Base-by-base conservation (phyloP, 1,139 yeast species). In the Yamadazyma kanchanaburiensis region DNA sequence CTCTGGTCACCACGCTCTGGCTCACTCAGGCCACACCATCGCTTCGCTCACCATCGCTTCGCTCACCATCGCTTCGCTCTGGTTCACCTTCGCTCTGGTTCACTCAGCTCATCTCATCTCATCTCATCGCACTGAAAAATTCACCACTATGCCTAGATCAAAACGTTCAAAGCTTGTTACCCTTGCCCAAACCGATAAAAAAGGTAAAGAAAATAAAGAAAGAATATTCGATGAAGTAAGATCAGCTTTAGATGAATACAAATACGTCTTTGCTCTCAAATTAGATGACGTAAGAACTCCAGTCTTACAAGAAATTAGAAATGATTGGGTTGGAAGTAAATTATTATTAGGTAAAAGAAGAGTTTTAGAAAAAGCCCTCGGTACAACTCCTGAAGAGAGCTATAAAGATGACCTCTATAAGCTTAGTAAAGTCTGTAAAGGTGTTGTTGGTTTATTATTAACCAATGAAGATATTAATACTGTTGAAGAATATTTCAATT, bases 211-310 rank as follows among this genome's bases (percentile, higher is more conserved):
- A 48, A 89, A 88, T 60, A 91, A 91, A 58, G 91, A 80, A 48
- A 74, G 91, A 53, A 80, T 89, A 46, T 91, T 88, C 43, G 95
- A 88, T 51, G 96, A 88, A 43, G 82, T 91, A 33, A 80, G 96
- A 62, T 73, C 74, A 40, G 80, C 84, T 14, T 73, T 91, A 38
- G 97, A 91, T 49, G 69, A 74, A 30, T 83, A 65, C 61, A 76
- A 77, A 51, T 86, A 79, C 59, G 80, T 77, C 27, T 91, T 95
- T 91, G 82, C 88, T 21, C 75, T 94, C 45, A 76, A 80, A 43
- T 76, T 91, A 40, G 94, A 87, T 53, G 94, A 89, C 62, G 95
- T 91, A 55, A 83, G 98, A 64, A 94, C 96, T 39, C 95, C 95
- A 33, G 95, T 89, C 35, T 70, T 91, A 48, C 96, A 91, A 60